Conservation (phyloP, 352 stramenopile species). For the Phytopythium oedochilum region DNA sequence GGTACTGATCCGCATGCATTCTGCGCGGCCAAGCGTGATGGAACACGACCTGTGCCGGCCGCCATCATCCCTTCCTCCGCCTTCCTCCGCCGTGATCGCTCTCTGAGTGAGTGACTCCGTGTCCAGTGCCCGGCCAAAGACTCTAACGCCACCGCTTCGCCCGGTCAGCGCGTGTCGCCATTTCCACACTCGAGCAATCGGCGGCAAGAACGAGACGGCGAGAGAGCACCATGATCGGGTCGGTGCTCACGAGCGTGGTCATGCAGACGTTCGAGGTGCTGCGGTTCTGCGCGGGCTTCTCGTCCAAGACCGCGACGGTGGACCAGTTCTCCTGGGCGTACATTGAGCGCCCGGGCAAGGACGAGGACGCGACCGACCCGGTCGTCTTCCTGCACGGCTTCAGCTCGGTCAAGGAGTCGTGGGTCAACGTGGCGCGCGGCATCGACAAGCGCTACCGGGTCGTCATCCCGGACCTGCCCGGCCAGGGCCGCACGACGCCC, state of each 20-base stretch:
- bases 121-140: too few species aligned
- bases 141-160: too few species aligned
- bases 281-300: conserved; percentile 51
- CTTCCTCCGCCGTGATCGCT: too few species aligned
- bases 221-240: conserved; percentile 26
- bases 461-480: conserved; percentile 64
- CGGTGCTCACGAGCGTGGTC: conserved; percentile 19
- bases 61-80: too few species aligned
- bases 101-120: too few species aligned
- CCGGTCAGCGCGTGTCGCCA: too few species aligned
- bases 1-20: too few species aligned
- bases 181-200: too few species aligned
- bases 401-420: conserved; percentile 66
- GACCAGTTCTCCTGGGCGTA: conserved; percentile 72
- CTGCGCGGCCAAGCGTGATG: too few species aligned
- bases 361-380: conserved; percentile 31
- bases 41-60: too few species aligned
- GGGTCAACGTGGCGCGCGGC: conserved; percentile 40
- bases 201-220: too few species aligned
- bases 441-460: conserved; percentile 52
- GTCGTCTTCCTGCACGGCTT: conserved; percentile 76
- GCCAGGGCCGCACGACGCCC: conserved; percentile 56
- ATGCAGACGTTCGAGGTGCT: conserved; percentile 40
- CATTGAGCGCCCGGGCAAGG: conserved; percentile 48
- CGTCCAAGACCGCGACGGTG: conserved; percentile 29